Evolutionary conservation across 768 basidiomycete species (phyloP), one percentile per base, ranked within the genome.

Genomic region (Calocybe indica): DNA sequence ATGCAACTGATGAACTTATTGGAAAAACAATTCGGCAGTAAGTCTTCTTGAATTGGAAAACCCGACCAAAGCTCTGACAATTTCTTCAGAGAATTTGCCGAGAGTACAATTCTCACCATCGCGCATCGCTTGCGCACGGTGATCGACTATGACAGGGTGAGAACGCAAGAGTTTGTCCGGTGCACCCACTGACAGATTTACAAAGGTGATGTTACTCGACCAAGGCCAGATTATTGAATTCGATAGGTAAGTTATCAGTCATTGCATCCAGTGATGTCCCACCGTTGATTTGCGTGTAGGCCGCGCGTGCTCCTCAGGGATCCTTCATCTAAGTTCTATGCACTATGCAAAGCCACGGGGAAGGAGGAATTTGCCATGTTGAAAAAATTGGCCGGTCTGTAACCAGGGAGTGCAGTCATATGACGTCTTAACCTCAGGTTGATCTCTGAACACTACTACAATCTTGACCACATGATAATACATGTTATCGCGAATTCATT

Each of bases 1-100:
- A 92, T 61, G 88, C 88, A 14, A 92, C 92, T 0, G 91, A 94
- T 60, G 89, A 92, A 58, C 72, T 92, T 3, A 93, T 90, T 55
- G 75, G 84, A 34, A 85, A 85, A 59, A 88, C 87, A 3, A 90
- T 90, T 38, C 68, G 85, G 68, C 79, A 82, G 88, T 90, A 58
- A 60, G 82, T 70, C 35, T 30, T 5, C 28, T 29, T 32, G 13
- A 13, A 3, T 31, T 43, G 37, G 6, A 43, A 22, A 22, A 22
- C 22, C 22, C 22, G 22, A 22, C 22, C 22, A 22, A 22, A 37
- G 8, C 11, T 15, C 34, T 37, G 22, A 44, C 30, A 1, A 15
- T 49, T 31, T 44, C 14, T 38, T 4, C 56, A 87, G 84, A 9
- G 82, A 85, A 68, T 92, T 91, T 52, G 80, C 85, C 4, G 75